Evolutionary conservation across 2,329 filamentous ascomycete species (phyloP).

Genomic region (Raffaelea albimanens): DNA sequence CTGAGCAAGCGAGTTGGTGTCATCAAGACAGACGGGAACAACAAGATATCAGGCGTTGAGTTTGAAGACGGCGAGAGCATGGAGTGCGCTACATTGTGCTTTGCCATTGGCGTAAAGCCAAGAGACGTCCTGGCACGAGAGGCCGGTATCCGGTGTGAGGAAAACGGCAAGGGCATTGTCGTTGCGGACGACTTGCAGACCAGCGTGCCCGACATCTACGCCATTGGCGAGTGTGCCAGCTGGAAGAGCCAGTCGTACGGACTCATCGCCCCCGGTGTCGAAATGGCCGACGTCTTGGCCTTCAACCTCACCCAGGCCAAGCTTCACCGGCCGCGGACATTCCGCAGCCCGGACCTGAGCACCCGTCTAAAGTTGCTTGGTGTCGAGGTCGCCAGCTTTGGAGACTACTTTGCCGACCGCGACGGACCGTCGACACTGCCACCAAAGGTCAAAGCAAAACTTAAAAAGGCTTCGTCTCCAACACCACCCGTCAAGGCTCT

Average conservation of each 20-base stretch:
- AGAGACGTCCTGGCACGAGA: constrained; percentile 65
- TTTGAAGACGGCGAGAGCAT: constrained; percentile 76
- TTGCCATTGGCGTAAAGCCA: constrained; percentile 78
- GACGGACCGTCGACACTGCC: constrained; percentile 74
- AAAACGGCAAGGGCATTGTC: constrained; percentile 67
- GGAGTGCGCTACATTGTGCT: constrained; percentile 74
- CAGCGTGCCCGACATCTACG: constrained; percentile 65
- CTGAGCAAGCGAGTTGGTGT: constrained; percentile 65
- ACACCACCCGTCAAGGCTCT: constrained; percentile 61
- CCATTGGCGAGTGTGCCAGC: constrained; percentile 83
- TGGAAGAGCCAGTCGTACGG: constrained; percentile 84
- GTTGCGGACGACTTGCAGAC: constrained; percentile 60
- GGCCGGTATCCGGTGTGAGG: constrained; percentile 63
- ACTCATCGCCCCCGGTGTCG: constrained; percentile 79
- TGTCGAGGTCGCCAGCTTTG: constrained; percentile 86
- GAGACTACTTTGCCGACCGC: constrained; percentile 84
- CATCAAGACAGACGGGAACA: constrained; percentile 57
- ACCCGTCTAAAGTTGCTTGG: constrained; percentile 86
- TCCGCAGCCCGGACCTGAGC: constrained; percentile 67
- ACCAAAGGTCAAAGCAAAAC: constrained; percentile 31
- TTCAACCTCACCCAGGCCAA: constrained; percentile 85
- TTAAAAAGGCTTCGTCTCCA: constrained; percentile 18
- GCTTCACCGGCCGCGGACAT: constrained; percentile 44
- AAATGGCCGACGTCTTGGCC: constrained; percentile 85
- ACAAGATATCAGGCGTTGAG: constrained; percentile 54